A percentile compares a stretch with the other conserved stretches of the same genome.
Evolutionary conservation across 2,329 filamentous ascomycete species (phyloP).

Genomic region (Bipolaris bicolor): DNA sequence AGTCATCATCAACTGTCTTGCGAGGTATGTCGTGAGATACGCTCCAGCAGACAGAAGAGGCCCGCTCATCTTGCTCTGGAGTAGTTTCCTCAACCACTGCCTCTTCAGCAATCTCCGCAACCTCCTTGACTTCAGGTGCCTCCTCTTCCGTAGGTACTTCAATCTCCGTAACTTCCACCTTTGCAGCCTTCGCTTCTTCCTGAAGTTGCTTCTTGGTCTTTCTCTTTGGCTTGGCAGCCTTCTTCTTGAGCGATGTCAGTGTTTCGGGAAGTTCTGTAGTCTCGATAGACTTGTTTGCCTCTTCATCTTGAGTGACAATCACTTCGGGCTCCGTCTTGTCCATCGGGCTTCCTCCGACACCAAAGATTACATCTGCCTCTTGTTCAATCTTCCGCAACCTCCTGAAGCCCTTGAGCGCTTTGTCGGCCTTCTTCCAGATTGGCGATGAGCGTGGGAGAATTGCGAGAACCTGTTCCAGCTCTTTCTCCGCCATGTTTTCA

Average conservation of each 20-base stretch:
- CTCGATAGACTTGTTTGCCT: constrained; percentile 45
- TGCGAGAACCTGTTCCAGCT: constrained; percentile 62
- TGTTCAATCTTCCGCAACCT: constrained; percentile 79
- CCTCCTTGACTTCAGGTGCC: constrained; percentile 53
- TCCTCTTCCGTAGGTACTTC: constrained; percentile 41
- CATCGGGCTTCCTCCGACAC: constrained; percentile 54
- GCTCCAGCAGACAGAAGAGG: constrained; percentile 65
- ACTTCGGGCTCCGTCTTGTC: constrained; percentile 49
- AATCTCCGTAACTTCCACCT: constrained; percentile 50
- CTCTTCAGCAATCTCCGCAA: constrained; percentile 29
- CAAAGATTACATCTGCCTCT: constrained; percentile 76
- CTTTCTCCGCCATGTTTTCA: constrained; percentile 70
- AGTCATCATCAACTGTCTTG: constrained; percentile 70
- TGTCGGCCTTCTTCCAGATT: constrained; percentile 77
- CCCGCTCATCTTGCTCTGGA: constrained; percentile 48
- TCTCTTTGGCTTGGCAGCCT: constrained; percentile 67
- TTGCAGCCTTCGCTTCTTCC: constrained; percentile 54
- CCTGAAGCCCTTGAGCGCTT: constrained; percentile 61
- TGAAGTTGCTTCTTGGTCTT: constrained; percentile 80
- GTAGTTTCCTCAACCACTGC: constrained; percentile 39
- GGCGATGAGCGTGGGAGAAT: constrained; percentile 62
- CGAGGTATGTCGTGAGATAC: constrained; percentile 65
- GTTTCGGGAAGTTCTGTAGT: constrained; percentile 45
- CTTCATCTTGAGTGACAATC: constrained; percentile 53
- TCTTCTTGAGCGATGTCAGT: constrained; percentile 35